These are phyloP conservation scores for Pichia sp. DNA, from an alignment of 1,139 yeast genomes.

Conservation along the genomic window DNA sequence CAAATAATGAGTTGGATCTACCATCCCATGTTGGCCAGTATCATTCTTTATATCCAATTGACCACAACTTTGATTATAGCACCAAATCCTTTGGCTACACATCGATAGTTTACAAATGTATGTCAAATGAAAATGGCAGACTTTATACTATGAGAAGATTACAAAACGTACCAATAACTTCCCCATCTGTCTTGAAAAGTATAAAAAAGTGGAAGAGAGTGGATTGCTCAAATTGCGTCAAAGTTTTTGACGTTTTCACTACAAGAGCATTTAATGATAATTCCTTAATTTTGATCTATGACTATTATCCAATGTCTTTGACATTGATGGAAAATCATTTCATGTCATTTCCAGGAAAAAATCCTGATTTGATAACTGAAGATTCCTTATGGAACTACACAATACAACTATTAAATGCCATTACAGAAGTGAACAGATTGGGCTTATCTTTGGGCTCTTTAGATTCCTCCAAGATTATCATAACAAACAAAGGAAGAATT, in stretches of 20 bases:
- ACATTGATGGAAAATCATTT: constrained; percentile 58
- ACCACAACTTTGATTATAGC: constrained; percentile 50
- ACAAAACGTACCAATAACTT: constrained; percentile 56
- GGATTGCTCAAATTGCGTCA: constrained; percentile 57
- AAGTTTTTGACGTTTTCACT: constrained; percentile 77
- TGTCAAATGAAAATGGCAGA: constrained; percentile 73
- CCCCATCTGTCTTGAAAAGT: constrained; percentile 51
- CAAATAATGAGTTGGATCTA: constrained; percentile 49
- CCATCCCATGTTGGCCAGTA: constrained; percentile 80
- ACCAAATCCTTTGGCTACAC: constrained; percentile 54
- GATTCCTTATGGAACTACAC: constrained; percentile 70
- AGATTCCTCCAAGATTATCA: constrained; percentile 64
- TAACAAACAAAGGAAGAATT: constrained; percentile 67
- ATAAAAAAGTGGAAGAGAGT: constrained; percentile 53
- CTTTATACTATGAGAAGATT: constrained; percentile 74
- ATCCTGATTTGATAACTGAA: constrained; percentile 48
- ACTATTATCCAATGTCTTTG: constrained; percentile 61
- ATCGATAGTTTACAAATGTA: constrained; percentile 71
- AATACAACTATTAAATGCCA: constrained; percentile 68
- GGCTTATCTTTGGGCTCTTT: constrained; percentile 60
- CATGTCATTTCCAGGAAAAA: constrained; percentile 33
- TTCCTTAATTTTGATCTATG: constrained; percentile 61
- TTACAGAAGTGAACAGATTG: constrained; percentile 57
- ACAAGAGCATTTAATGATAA: constrained; percentile 81
- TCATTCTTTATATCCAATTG: constrained; percentile 84